Percentiles rank a stretch among this genome's conserved stretches.
phyloP scores from a whole-genome alignment of 192 early-diverging fungal species.

The Backusella luteola region DNA sequence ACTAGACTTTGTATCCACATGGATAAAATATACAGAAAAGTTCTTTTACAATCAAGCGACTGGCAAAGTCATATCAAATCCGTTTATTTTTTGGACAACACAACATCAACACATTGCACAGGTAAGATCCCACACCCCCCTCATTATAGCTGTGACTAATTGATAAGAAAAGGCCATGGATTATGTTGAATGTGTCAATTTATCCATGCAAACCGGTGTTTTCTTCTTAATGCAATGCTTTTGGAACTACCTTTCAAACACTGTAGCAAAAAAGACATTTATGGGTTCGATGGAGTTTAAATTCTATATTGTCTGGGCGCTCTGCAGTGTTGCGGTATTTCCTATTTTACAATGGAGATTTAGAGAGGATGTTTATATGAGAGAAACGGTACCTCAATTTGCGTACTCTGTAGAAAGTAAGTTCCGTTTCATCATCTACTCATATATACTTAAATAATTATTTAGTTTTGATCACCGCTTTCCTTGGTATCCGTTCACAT shows the following conservation, averaged over 20 bases:
- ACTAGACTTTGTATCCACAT: constrained; percentile 26
- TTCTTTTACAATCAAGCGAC: not conserved
- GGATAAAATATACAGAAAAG: constrained; percentile 30
- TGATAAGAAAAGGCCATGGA: constrained; percentile 2
- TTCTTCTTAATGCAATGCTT: constrained; percentile 46
- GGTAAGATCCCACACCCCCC: not conserved
- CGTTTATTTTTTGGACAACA: constrained; percentile 19
- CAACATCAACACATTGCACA: constrained; percentile 12
- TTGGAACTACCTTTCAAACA: constrained; percentile 44
- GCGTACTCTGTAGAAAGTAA: constrained; percentile 33
- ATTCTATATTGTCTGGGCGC: constrained; percentile 38
- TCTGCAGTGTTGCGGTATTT: constrained; percentile 31
- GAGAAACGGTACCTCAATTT: constrained; percentile 43
- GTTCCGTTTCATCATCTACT: not conserved
- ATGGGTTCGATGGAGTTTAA: constrained; percentile 47
- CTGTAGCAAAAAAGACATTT: constrained; percentile 39
- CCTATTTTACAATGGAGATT: constrained; percentile 37
- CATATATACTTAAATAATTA: too few species aligned
- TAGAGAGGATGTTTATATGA: constrained; percentile 15
- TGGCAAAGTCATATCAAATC: constrained; percentile 16
- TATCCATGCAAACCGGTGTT: constrained; percentile 28
- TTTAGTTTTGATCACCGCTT: constrained; percentile 22
- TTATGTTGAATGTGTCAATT: constrained; percentile 19
- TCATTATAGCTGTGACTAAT: not conserved
- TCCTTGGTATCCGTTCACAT: constrained; percentile 24